These are phyloP conservation scores for Cryptococcus deneoformans DNA, from an alignment of 1,284 basidiomycete genomes.

Conservation along the genomic window DNA sequence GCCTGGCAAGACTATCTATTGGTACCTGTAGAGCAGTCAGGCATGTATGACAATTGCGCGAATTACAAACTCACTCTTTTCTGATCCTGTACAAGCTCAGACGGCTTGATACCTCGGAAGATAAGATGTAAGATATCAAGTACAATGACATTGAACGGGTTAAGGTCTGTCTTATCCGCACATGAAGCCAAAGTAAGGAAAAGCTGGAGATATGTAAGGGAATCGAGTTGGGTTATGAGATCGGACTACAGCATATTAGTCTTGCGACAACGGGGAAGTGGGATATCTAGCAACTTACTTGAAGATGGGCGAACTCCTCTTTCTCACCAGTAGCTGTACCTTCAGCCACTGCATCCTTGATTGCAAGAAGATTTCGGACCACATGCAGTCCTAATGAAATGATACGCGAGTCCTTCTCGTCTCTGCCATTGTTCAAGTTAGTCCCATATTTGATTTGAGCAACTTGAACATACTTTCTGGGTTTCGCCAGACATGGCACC, in stretches of 20 bases:
- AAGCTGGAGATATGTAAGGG: conserved; percentile 71
- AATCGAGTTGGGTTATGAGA: conserved; percentile 67
- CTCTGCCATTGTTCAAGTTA: conserved; percentile 45
- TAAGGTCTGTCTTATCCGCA: conserved; percentile 68
- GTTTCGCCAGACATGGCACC: conserved; percentile 45
- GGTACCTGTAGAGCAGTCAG: conserved; percentile 54
- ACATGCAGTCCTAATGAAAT: conserved; percentile 85
- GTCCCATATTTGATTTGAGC: no score
- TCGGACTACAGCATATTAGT: conserved; percentile 51
- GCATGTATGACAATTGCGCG: conserved; percentile 49
- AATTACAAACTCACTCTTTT: conserved; percentile 47
- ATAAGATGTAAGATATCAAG: conserved; percentile 88
- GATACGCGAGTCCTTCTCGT: conserved; percentile 75
- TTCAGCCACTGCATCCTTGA: conserved; percentile 73
- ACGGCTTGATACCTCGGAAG: conserved; percentile 70
- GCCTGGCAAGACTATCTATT: conserved; percentile 60
- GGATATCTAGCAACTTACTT: conserved; percentile 48
- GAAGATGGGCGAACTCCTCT: conserved; percentile 69
- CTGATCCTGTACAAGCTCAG: conserved; percentile 63
- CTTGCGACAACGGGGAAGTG: neutral
- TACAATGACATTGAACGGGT: conserved; percentile 77
- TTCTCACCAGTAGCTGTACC: conserved; percentile 67
- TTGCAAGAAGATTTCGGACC: conserved; percentile 83
- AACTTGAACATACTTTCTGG: conserved; percentile 31
- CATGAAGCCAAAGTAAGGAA: conserved; percentile 79